Base-by-base conservation (phyloP, 148 eudicot genomes). In the Suaeda aralocaspica region DNA sequence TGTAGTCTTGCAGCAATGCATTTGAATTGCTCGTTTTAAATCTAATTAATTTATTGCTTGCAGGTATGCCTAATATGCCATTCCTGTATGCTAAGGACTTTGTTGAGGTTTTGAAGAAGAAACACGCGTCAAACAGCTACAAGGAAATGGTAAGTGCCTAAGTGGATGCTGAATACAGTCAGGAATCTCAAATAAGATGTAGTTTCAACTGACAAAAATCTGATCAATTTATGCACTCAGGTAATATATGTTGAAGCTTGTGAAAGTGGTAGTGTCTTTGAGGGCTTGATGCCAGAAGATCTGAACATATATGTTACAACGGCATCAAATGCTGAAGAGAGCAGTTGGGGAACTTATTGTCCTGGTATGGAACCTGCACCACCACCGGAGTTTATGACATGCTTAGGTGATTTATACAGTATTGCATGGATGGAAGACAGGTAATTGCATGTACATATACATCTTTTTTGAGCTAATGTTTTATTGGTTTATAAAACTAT, bases 361-460 rank as follows among this genome's bases (percentile, higher is more conserved):
- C 84, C 86, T 13, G 82, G 82, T 18, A 51, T 41, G 60, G 78
- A 77, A 14, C 86, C 86, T 50, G 72, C 81, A 9, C 77, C 84
- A 9, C 86, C 86, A 8, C 64, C 84, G 0, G 83, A 79, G 58
- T 82, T 70, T 69, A 73, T 74, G 33, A 79, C 85, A 49, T 82
- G 85, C 76, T 69, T 82, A 29, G 86, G 81, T 14, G 86, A 83
- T 65, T 69, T 83, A 25, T 83, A 83, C 19, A 83, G 86, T 66
- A 76, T 80, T 71, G 81, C 86, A 44, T 83, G 86, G 86, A 80
- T 83, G 86, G 86, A 83, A 39, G 86, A 83, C 55, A 83, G 83
- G 86, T 83, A 53, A 52, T 66, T 4, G 28, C 46, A 18, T 18
- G 22, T 14, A 18, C 66, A 62, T n/a, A 28, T 61, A n/a, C 9